phyloP scores from a whole-genome alignment of 257 asterid species.

The Euphrasia confusa region DNA sequence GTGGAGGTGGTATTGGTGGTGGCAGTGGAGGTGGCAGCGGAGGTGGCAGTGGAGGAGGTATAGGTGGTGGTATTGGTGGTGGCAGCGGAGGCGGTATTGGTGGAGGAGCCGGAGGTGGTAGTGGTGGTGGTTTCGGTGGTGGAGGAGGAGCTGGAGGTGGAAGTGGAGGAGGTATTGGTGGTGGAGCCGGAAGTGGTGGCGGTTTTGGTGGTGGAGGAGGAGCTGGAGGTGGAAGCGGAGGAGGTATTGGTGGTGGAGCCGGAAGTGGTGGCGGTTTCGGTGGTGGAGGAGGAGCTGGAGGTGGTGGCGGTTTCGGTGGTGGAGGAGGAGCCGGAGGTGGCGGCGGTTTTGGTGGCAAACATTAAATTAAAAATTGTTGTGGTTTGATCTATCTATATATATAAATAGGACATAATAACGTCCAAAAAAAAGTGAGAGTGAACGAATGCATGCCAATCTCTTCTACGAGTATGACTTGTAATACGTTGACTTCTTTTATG shows the following conservation, averaged over 20 bases:
- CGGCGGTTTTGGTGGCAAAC: slow-evolving; percentile 19
- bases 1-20: slow-evolving; percentile 15
- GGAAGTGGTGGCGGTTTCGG: slow-evolving; percentile 21
- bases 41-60: slow-evolving; percentile 14
- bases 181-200: slow-evolving; percentile 22
- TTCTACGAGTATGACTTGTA: neutral
- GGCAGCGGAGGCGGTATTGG: slow-evolving; percentile 22
- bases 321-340: slow-evolving; percentile 26
- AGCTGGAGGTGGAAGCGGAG: slow-evolving; percentile 11
- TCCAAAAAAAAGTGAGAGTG: neutral
- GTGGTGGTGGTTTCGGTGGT: slow-evolving; percentile 9
- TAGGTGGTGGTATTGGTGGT: slow-evolving; percentile 22
- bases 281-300: slow-evolving; percentile 13
- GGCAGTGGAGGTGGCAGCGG: slow-evolving; percentile 24
- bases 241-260: slow-evolving; percentile 18
- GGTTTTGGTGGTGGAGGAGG: slow-evolving; percentile 21
- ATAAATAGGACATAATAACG: slow-evolving; percentile 9
- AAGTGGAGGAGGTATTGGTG: slow-evolving; percentile 22
- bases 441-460: slow-evolving; percentile 9
- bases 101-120: slow-evolving; percentile 10
- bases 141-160: slow-evolving; percentile 30
- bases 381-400: neutral
- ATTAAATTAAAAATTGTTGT: neutral
- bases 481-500: neutral
- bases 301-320: slow-evolving; percentile 22